phyloP scores from a whole-genome alignment of 257 asterid genomes.

The Salvia rosmarinus region DNA sequence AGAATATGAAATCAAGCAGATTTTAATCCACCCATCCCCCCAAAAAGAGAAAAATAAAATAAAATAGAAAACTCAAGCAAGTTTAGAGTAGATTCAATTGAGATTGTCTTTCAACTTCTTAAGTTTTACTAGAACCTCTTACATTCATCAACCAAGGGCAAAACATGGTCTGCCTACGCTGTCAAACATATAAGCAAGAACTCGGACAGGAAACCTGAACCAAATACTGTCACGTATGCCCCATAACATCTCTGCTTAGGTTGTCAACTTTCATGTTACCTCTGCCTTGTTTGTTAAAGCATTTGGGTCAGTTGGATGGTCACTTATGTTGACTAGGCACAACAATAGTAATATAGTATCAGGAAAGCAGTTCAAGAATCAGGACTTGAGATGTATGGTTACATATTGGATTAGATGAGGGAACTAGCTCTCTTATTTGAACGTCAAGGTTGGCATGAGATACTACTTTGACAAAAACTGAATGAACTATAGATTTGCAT shows the following conservation, averaged over 20 bases:
- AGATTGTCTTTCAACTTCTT: background rate
- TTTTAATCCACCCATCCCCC: background rate
- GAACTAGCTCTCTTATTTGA: background rate
- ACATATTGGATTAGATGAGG: background rate
- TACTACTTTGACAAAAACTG: background rate
- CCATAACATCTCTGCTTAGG: background rate
- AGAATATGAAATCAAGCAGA: conserved; percentile 14
- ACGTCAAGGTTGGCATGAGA: background rate
- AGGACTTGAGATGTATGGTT: background rate
- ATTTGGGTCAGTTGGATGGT: background rate
- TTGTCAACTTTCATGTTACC: background rate
- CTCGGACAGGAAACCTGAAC: background rate
- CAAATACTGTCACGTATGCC: too few relatives aligned
- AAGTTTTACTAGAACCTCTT: background rate
- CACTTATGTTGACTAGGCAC: background rate
- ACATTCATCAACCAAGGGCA: background rate
- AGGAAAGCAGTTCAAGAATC: background rate
- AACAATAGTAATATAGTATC: too few relatives aligned
- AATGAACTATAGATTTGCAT: background rate
- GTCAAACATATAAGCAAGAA: background rate
- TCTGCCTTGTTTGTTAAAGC: background rate
- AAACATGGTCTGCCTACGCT: too few relatives aligned
- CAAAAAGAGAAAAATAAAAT: background rate
- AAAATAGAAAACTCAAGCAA: background rate
- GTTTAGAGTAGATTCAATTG: background rate